Evolutionary conservation across 768 basidiomycete genomes (phyloP).

Genomic region (Fomitopsis pulvina): DNA sequence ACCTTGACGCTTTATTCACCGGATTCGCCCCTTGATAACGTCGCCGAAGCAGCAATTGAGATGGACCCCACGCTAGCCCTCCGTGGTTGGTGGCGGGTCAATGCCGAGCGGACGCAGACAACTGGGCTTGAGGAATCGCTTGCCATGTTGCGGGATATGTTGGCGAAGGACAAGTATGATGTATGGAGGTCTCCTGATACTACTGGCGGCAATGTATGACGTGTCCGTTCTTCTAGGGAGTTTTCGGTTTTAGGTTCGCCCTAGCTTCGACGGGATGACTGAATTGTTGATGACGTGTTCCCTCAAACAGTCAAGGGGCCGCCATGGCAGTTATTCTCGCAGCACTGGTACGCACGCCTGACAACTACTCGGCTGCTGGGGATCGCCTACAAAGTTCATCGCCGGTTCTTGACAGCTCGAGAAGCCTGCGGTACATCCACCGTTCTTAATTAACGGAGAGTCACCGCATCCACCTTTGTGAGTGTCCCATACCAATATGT

Average conservation of each 20-base stretch:
- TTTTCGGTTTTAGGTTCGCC: constrained; percentile 71
- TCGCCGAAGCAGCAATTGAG: constrained; percentile 29
- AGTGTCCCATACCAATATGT: neutral
- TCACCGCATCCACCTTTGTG: constrained; percentile 69
- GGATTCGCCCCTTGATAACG: constrained; percentile 23
- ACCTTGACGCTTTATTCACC: constrained; percentile 20
- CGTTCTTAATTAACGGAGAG: constrained; percentile 57
- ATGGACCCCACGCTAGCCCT: constrained; percentile 50
- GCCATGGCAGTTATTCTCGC: constrained; percentile 65
- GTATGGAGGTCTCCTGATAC: constrained; percentile 38
- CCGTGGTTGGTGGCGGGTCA: constrained; percentile 67
- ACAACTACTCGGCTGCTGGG: neutral
- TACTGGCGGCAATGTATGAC: constrained; percentile 3
- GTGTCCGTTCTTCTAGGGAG: constrained; percentile 40
- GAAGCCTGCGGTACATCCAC: constrained; percentile 42
- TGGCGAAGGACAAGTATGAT: constrained; percentile 58
- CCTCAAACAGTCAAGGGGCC: constrained; percentile 61
- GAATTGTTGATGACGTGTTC: neutral
- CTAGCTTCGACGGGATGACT: neutral
- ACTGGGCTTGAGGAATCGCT: constrained; percentile 56
- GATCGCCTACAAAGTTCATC: neutral
- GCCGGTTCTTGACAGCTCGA: constrained; percentile 37
- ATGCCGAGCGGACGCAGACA: constrained; percentile 43
- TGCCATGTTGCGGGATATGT: constrained; percentile 43
- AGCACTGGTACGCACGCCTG: constrained; percentile 63